Conservation (phyloP, 139 green algal species). For the Deuterostichococcus epilithicus region DNA sequence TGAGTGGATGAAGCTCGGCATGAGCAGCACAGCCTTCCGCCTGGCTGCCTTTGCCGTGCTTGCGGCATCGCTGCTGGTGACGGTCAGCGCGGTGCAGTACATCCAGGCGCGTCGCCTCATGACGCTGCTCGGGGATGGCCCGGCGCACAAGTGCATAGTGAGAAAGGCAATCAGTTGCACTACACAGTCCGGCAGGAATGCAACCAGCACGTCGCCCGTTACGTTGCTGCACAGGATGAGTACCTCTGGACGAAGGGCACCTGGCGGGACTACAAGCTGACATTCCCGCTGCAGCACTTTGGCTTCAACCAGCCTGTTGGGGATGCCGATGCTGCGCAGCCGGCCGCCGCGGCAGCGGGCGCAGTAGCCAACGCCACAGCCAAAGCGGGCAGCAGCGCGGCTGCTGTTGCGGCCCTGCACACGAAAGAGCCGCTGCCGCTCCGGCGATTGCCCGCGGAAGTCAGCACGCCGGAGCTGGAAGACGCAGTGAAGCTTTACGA, state of each 20-base stretch:
- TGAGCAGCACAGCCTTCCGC: not conserved
- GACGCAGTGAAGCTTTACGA: not conserved
- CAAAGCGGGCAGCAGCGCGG: not conserved
- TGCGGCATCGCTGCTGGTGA: not conserved
- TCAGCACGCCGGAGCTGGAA: not conserved
- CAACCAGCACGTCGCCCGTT: no score
- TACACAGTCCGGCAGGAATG: no score
- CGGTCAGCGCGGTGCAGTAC: not conserved
- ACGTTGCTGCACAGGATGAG: not conserved
- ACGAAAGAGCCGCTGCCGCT: not conserved
- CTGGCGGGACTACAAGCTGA: conserved; percentile 1
- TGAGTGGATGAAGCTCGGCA: no score
- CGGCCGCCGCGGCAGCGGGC: not conserved
- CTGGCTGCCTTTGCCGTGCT: not conserved
- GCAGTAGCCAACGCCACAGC: not conserved
- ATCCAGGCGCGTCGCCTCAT: not conserved
- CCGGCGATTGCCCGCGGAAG: not conserved
- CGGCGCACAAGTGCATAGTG: no score
- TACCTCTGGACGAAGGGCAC: not conserved
- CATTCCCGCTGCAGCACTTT: not conserved
- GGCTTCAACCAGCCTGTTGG: not conserved
- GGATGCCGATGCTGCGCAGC: not conserved
- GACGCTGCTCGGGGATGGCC: no score
- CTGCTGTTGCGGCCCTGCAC: no score
- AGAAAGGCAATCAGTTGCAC: no score